These are phyloP conservation scores for Rutidosis leptorrhynchoides DNA, from an alignment of 129 eudicot species.

Conservation along the genomic window DNA sequence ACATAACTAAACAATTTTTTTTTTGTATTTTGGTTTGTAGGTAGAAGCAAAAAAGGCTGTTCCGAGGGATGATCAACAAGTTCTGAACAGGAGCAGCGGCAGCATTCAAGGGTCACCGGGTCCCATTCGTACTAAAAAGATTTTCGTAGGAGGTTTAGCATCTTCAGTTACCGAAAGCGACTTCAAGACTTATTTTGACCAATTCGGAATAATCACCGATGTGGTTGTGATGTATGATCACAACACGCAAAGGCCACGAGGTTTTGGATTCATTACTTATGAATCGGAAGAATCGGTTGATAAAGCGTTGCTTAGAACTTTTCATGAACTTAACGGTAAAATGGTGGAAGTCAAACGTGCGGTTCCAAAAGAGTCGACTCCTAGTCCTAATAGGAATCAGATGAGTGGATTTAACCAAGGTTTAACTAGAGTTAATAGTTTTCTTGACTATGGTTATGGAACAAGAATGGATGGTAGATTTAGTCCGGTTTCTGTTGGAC, in stretches of 20 bases:
- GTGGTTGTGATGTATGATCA: conserved; percentile 98
- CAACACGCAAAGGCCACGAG: conserved; percentile 94
- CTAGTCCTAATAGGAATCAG: conserved; percentile 60
- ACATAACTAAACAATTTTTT: background rate
- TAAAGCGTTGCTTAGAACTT: conserved; percentile 62
- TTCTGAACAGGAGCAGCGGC: conserved; percentile 46
- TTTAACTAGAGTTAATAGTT: conserved; percentile 56
- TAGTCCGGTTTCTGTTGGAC: conserved; percentile 61
- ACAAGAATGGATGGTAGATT: conserved; percentile 69
- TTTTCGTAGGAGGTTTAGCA: conserved; percentile 88
- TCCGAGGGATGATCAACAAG: conserved; percentile 87
- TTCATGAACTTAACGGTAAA: conserved; percentile 90
- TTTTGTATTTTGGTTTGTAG: conserved; percentile 34
- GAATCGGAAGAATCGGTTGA: conserved; percentile 95
- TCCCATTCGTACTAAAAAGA: conserved; percentile 84
- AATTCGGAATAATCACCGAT: conserved; percentile 81
- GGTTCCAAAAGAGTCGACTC: conserved; percentile 86
- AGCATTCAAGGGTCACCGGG: conserved; percentile 76
- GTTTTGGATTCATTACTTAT: conserved; percentile 90
- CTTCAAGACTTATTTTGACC: conserved; percentile 83
- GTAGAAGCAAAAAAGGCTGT: conserved; percentile 99
- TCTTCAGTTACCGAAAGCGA: conserved; percentile 80
- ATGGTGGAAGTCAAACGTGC: conserved; percentile 97
- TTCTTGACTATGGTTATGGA: conserved; percentile 58
- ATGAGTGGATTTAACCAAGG: conserved; percentile 56